Base-by-base conservation (phyloP, 2,329 filamentous ascomycete species). In the Alternaria rosae region DNA sequence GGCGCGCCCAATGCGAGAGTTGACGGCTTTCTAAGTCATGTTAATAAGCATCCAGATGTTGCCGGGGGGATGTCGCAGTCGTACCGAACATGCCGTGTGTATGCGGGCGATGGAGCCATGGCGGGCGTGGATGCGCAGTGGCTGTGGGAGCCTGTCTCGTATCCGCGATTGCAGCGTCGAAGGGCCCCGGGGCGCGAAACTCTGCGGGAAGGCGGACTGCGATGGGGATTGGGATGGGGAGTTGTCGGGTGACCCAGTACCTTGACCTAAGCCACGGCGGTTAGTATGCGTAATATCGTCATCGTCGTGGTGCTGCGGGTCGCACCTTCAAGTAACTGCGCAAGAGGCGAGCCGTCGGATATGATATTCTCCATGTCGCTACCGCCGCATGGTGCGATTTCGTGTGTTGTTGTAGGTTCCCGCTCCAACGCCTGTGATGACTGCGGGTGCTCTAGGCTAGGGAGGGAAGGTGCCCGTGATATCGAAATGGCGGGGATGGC, bases 331-430 rank as follows among this genome's bases (percentile, higher is more conserved):
- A 97, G 88, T 82, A 95, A 95, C 75, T 92, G 89, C 77, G 93
- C 93, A 81, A 97, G 86, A 72, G 94, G 94, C 78, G 92, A 92
- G 82, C 93, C 89, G 82, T 95, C 88, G 82, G 91, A 92, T 72
- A 97, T 88, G 73, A 97, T 86, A 75, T 91, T 89, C 86, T 97
- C 94, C 94, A 97, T 95, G 56, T 59, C 61, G 55, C 56, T 62
- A 61, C 69, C 67, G 69, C 69, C 66, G 71, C 76, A 78, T 78
- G 67, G 41, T 75, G 74, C 65, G 67, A 43, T 45, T 32, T 21
- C 41, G 17, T 25, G n/a, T 45, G 67, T 64, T 60, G 58, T 59
- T 64, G 56, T 59, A 44, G 62, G 59, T 55, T 66, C 60, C 64
- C 61, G 64, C 64, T 62, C 63, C 59, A 47, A 32, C 56, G 54